Conservation (phyloP, 2,329 filamentous ascomycete species). For the Ophiostoma novo-ulmi region DNA sequence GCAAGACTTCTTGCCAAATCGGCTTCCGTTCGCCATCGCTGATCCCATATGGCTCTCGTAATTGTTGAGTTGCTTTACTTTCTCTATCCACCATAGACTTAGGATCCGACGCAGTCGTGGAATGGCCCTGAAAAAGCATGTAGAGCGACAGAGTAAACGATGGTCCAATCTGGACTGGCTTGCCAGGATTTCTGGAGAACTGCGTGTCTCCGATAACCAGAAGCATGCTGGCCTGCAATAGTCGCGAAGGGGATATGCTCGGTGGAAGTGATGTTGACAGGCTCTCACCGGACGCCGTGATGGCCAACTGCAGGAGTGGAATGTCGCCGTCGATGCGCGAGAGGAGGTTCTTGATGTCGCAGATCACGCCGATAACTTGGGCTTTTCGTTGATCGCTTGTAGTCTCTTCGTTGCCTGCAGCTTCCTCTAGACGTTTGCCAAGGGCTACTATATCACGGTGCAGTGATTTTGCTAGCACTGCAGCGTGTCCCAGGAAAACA, state of each 20-base stretch:
- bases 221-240: constrained; percentile 89
- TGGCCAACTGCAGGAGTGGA: constrained; percentile 85
- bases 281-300: constrained; percentile 86
- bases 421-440: constrained; percentile 66
- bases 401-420: constrained; percentile 45
- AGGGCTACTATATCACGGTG: constrained; percentile 77
- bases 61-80: neutral
- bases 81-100: neutral
- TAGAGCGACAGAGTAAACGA: constrained; percentile 84
- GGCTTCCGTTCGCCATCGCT: constrained; percentile 57
- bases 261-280: constrained; percentile 73
- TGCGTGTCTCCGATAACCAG: constrained; percentile 81
- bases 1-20: constrained; percentile 93
- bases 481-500: constrained; percentile 69
- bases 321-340: constrained; percentile 83
- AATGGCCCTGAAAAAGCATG: constrained; percentile 86
- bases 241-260: constrained; percentile 80
- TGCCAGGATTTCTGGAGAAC: constrained; percentile 61
- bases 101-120: neutral
- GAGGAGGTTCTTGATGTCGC: constrained; percentile 70
- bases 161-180: constrained; percentile 76
- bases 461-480: constrained; percentile 74
- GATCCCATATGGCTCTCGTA: constrained; percentile 39
- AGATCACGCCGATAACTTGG: constrained; percentile 65
- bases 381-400: constrained; percentile 36